Evolutionary conservation across 2,329 filamentous ascomycete species (phyloP).

Genomic region (Aspergillus latus): DNA sequence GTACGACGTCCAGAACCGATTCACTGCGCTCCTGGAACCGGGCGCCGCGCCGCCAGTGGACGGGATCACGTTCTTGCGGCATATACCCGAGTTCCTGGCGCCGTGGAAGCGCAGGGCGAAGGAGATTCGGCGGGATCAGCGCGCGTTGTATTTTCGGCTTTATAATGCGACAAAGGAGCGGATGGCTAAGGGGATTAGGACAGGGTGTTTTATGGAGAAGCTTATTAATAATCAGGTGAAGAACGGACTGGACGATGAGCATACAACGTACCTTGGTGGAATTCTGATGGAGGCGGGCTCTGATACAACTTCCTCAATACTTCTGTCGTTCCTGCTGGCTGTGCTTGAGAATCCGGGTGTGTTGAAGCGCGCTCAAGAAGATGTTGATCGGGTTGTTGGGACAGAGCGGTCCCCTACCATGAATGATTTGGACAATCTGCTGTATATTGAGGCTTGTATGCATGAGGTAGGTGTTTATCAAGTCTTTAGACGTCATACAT

Average conservation of each 20-base stretch:
- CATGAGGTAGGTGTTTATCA: background rate
- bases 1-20: slow-evolving; percentile 4
- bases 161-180: slow-evolving; percentile 1
- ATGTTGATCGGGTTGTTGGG: slow-evolving; percentile 1
- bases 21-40: background rate
- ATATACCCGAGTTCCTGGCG: slow-evolving; percentile 3
- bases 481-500: too few species aligned
- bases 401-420: background rate
- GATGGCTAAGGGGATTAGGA: background rate
- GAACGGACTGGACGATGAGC: background rate
- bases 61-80: background rate
- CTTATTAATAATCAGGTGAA: background rate
- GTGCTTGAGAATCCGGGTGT: background rate
- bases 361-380: background rate
- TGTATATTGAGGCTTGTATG: slow-evolving; percentile 8
- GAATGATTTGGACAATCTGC: background rate
- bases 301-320: slow-evolving; percentile 4
- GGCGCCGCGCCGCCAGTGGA: slow-evolving; percentile 5
- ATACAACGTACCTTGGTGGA: slow-evolving; percentile 1
- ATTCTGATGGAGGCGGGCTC: slow-evolving; percentile 9
- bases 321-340: slow-evolving; percentile 1
- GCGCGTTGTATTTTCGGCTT: background rate
- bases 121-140: background rate
- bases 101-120: slow-evolving; percentile 2
- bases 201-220: slow-evolving; percentile 7